These are phyloP conservation scores for Lepiota subincarnata DNA, from an alignment of 768 basidiomycete species.

Conservation along the genomic window DNA sequence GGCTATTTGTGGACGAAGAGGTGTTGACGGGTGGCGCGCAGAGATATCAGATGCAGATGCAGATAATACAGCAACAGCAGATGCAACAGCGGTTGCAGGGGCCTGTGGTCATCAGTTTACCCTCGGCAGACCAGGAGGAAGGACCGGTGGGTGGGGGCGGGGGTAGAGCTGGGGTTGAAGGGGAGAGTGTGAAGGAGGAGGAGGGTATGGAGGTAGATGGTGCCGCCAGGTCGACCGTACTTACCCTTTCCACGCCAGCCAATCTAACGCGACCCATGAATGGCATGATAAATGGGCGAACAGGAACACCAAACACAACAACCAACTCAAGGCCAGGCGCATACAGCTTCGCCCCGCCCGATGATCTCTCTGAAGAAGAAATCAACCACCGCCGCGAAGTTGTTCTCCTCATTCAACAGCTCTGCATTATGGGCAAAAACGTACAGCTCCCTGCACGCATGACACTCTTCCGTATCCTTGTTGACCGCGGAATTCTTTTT, in stretches of 20 bases:
- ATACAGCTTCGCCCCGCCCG: slow-evolving; percentile 57
- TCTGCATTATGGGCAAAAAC: slow-evolving; percentile 95
- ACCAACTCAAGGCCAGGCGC: slow-evolving; percentile 19
- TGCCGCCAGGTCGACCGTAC: slow-evolving; percentile 16
- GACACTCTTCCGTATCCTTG: slow-evolving; percentile 78
- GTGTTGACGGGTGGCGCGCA: slow-evolving; percentile 38
- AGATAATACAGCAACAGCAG: slow-evolving; percentile 20
- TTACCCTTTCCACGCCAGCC: slow-evolving; percentile 10
- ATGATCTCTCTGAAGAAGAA: slow-evolving; percentile 51
- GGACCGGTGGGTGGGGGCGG: slow-evolving; percentile 5
- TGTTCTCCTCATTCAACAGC: slow-evolving; percentile 84
- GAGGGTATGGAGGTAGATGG: slow-evolving; percentile 38
- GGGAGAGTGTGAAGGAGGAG: slow-evolving; percentile 23
- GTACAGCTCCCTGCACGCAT: slow-evolving; percentile 87
- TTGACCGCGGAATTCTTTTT: slow-evolving; percentile 84
- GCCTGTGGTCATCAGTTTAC: slow-evolving; percentile 9
- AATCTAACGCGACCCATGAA: slow-evolving; percentile 26
- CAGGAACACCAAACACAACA: not conserved
- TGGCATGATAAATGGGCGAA: slow-evolving; percentile 26
- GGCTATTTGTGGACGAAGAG: slow-evolving; percentile 70
- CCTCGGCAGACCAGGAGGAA: slow-evolving; percentile 8
- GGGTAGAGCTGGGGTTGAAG: slow-evolving; percentile 38
- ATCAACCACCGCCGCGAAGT: slow-evolving; percentile 66
- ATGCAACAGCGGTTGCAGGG: slow-evolving; percentile 19
- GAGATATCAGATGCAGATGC: slow-evolving; percentile 18